These are phyloP conservation scores for Kurtzmaniella quercitrusa DNA, from an alignment of 1,139 yeast species.

Conservation along the genomic window DNA sequence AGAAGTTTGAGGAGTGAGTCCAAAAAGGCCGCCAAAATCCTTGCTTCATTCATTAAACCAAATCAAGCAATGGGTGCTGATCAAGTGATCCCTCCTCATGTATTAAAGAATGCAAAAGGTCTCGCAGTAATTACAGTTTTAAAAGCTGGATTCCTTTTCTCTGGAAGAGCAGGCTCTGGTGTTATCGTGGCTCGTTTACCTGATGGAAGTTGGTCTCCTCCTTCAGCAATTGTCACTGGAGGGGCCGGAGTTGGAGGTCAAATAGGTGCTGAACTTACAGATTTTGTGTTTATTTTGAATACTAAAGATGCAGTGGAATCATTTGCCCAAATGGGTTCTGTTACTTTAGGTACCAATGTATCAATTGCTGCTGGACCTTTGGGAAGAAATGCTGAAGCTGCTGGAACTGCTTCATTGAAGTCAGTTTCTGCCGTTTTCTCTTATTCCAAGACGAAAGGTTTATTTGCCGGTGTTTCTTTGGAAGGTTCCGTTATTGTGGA, in stretches of 20 bases:
- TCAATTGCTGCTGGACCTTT: constrained; percentile 98
- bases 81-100: constrained; percentile 84
- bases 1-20: constrained; percentile 84
- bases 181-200: constrained; percentile 90
- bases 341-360: constrained; percentile 91
- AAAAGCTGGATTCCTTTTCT: constrained; percentile 92
- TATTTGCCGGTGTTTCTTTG: constrained; percentile 94
- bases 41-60: constrained; percentile 90
- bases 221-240: constrained; percentile 91
- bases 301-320: constrained; percentile 86
- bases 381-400: constrained; percentile 97
- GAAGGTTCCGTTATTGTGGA: constrained; percentile 95
- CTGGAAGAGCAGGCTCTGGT: constrained; percentile 98
- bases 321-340: constrained; percentile 90
- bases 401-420: constrained; percentile 88
- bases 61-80: constrained; percentile 91
- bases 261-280: constrained; percentile 94
- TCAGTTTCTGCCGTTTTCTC: constrained; percentile 89
- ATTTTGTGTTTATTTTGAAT: constrained; percentile 90
- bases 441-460: constrained; percentile 92
- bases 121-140: constrained; percentile 86
- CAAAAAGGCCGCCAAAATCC: constrained; percentile 90
- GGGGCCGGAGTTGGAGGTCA: constrained; percentile 99
- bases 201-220: constrained; percentile 98
- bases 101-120: constrained; percentile 88